Conservation (phyloP, 1,139 yeast species). For the Debaryomyces psychrophilus region DNA sequence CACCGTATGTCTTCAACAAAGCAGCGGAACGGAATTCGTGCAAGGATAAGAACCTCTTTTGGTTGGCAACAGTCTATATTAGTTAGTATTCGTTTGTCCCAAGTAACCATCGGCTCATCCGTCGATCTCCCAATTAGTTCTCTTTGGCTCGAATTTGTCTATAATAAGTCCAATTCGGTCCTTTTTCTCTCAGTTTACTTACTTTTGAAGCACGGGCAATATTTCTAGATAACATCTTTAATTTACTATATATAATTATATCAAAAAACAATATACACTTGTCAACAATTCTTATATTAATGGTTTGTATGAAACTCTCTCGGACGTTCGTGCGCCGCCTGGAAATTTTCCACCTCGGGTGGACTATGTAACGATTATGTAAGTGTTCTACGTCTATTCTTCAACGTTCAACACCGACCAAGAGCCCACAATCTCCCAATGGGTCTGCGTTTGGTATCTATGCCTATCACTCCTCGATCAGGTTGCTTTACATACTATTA, state of each 20-base stretch:
- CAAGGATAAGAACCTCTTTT: slow-evolving; percentile 77
- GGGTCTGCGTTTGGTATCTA: not conserved
- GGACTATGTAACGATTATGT: not conserved
- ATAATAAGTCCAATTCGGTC: slow-evolving; percentile 1
- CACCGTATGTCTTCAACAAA: slow-evolving; percentile 76
- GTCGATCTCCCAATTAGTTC: not conserved
- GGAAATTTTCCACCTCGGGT: slow-evolving; percentile 7
- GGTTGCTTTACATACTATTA: not conserved
- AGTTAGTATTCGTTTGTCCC: slow-evolving; percentile 11
- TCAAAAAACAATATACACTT: slow-evolving; percentile 5
- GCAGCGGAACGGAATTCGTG: slow-evolving; percentile 98
- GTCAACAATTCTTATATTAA: slow-evolving; percentile 5
- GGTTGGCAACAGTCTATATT: slow-evolving; percentile 23
- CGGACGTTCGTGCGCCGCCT: slow-evolving; percentile 11
- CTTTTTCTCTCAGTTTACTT: slow-evolving; percentile 25
- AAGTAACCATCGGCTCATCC: slow-evolving; percentile 1
- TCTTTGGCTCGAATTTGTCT: slow-evolving; percentile 1
- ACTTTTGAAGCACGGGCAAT: slow-evolving; percentile 50
- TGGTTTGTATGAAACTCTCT: slow-evolving; percentile 7
- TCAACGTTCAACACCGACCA: not conserved
- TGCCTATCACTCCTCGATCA: not conserved
- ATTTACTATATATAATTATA: slow-evolving; percentile 4
- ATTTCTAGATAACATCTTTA: slow-evolving; percentile 42
- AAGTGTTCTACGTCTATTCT: not conserved
- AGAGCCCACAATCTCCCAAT: not conserved